Evolutionary conservation across 2,329 filamentous ascomycete genomes (phyloP), one percentile per base, ranked within the genome.

Genomic region (Neopestalotiopsis sp.): DNA sequence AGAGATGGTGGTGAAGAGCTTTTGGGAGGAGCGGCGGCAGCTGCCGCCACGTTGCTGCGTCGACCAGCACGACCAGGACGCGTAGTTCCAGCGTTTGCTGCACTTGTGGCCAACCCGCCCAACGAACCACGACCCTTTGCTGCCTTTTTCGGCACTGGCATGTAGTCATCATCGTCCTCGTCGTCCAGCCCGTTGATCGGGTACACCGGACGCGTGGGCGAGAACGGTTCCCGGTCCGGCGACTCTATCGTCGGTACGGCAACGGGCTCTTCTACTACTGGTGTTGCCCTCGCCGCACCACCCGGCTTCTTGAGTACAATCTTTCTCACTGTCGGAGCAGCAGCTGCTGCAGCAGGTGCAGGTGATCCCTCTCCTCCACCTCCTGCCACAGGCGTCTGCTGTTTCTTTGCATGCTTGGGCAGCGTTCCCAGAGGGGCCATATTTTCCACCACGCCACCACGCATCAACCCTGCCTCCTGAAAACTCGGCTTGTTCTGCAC

Each of bases 391-490:
- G 73, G 76, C 63, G 75, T 73, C 68, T 74, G 79, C 67, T 77
- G 77, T 75, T 82, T 85, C 81, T 90, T 89, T 72, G 90, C 84
- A 28, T 86, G 86, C 80, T 88, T 89, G 13, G 94, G 94, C 73
- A 90, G 85, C 67, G 90, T 87, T 56, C 94, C 94, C 68, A 97
- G 83, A 32, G 94, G 91, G 66, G 90, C 91, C 94, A 97, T 97
- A 75, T 91, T 91, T 80, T 93, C 91, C 69, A 97, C 84, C 20
- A 97, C 92, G 72, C 93, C 93, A 79, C 90, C 89, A 63, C 91
- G 87, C 75, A 91, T 85, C 73, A 96, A 87, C 59, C 92, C 92
- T 68, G 87, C 89, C 78, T 97, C 94, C 83, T 93, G 90, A 77
- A 91, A 97, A 78, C 92, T 95, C 12, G 94, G 77, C 79, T 87